Evolutionary conservation across 2,329 filamentous ascomycete species (phyloP), one percentile per base, ranked within the genome.

Genomic region (Colletotrichum spinosum): DNA sequence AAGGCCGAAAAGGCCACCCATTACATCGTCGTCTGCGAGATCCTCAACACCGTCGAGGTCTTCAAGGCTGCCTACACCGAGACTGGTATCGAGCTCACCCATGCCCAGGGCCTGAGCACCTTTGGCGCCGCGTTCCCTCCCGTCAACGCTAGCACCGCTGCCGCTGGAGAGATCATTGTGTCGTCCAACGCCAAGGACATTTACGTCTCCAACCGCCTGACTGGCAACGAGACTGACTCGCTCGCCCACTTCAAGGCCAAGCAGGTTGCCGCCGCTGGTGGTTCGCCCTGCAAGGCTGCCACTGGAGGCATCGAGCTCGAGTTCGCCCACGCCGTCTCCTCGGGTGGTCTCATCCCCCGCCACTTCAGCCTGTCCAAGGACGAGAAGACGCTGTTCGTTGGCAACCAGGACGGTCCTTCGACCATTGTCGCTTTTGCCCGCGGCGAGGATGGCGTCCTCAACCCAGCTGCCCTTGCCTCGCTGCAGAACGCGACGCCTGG

Each of bases 131-230:
- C 67, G 15, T 70, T 70, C 61, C 73, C 73, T 4, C 77, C 80
- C 4, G 74, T 73, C 60, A 79, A 79, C 62, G 57, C 74, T 42
- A 73, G 70, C 35, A 70, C 71, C 2, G 81, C 83, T 7, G 77
- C 80, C 0, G 83, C 80, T 2, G 83, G 82, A 49, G 83, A 81
- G 72, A 71, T 86, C 44, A 72, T 77, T 62, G 71, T 85, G 39
- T 74, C 78, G 8, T 70, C 71, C 34, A 79, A 82, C 73, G 76
- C 75, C 71, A 72, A 72, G 68, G 75, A 84, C 73, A 69, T 86
- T 15, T 86, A 86, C 73, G 77, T 85, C 56, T 83, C 82, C 42
- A 86, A 86, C 77, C 82, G 84, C 4, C 68, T 84, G 34, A 81
- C 78, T 1, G 82, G 81, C 57, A 77, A 78, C 41, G 69, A 68